Percentiles rank a stretch among this genome's conserved stretches.
Conservation (phyloP, 1,284 basidiomycete genomes). For the Austroboletus niveus region DNA sequence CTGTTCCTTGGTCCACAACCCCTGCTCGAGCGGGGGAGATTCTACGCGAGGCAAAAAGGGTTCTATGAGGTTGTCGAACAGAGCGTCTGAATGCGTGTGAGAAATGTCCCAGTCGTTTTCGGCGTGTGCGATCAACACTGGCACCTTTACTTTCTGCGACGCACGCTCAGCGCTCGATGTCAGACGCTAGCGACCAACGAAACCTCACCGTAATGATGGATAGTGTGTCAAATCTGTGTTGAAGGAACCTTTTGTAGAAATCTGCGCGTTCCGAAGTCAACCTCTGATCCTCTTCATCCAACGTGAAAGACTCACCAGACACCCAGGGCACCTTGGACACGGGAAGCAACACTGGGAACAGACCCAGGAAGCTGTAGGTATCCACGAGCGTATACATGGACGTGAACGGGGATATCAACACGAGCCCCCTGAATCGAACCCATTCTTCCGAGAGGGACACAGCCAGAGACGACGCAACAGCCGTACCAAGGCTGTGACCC, state of each 20-base stretch:
- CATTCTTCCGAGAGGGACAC: slow-evolving; percentile 57
- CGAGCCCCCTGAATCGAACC: slow-evolving; percentile 55
- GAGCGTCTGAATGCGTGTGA: slow-evolving; percentile 65
- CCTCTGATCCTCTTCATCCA: not conserved
- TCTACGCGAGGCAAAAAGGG: slow-evolving; percentile 54
- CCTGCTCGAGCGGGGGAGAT: slow-evolving; percentile 37
- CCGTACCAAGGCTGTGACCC: slow-evolving; percentile 84
- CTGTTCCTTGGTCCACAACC: slow-evolving; percentile 32
- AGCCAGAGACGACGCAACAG: slow-evolving; percentile 64
- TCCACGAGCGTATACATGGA: slow-evolving; percentile 64
- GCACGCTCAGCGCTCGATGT: not conserved
- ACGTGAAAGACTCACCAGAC: slow-evolving; percentile 51
- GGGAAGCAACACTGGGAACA: slow-evolving; percentile 71
- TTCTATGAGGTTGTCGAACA: slow-evolving; percentile 71
- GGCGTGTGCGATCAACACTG: slow-evolving; percentile 79
- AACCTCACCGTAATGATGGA: slow-evolving; percentile 51
- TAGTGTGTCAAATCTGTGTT: slow-evolving; percentile 68
- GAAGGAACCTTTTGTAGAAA: slow-evolving; percentile 53
- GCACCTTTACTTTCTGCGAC: slow-evolving; percentile 54
- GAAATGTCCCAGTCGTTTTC: slow-evolving; percentile 83
- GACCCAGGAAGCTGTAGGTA: slow-evolving; percentile 68
- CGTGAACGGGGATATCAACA: slow-evolving; percentile 78
- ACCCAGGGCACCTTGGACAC: slow-evolving; percentile 69
- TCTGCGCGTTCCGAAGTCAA: slow-evolving; percentile 36
- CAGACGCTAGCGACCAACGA: slow-evolving; percentile 12